phyloP scores from a whole-genome alignment of 2,329 filamentous ascomycete species.

The Rutstroemia sp. region DNA sequence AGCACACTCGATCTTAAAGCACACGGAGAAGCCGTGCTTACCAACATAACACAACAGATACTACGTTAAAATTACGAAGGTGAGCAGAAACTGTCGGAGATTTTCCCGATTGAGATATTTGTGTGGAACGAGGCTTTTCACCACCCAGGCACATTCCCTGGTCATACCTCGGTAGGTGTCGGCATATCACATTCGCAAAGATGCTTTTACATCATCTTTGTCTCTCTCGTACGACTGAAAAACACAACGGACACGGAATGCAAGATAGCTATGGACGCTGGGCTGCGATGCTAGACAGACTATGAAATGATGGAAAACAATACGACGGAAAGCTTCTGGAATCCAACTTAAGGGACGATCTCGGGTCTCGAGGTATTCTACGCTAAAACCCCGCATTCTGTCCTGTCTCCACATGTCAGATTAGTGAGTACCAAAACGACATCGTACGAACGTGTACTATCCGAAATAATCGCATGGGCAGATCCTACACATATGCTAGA shows the following conservation, averaged over 20 bases:
- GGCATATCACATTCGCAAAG: not conserved
- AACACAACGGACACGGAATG: not conserved
- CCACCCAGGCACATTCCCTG: not conserved
- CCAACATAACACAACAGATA: constrained; percentile 2
- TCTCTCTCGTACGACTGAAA: not conserved
- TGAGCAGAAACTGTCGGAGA: not conserved
- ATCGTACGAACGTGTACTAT: too few relatives aligned
- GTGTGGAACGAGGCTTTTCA: not conserved
- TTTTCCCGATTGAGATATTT: not conserved
- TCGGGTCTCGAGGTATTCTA: not conserved
- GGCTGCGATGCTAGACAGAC: too few relatives aligned
- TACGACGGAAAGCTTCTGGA: not conserved
- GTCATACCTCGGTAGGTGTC: constrained; percentile 1
- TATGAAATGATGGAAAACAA: too few relatives aligned
- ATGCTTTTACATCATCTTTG: not conserved
- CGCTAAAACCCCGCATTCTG: constrained; percentile 4
- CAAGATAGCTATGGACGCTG: too few relatives aligned
- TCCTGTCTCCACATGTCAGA: not conserved
- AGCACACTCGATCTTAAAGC: not conserved
- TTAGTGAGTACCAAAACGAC: not conserved
- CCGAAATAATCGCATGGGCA: too few relatives aligned
- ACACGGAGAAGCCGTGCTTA: not conserved
- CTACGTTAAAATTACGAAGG: not conserved
- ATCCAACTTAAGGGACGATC: not conserved
- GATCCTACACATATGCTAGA: not conserved